A percentile compares a stretch with the other conserved stretches of the same genome.
phyloP scores from a whole-genome alignment of 345 rosid genomes.

The Leavenworthia alabamica region DNA sequence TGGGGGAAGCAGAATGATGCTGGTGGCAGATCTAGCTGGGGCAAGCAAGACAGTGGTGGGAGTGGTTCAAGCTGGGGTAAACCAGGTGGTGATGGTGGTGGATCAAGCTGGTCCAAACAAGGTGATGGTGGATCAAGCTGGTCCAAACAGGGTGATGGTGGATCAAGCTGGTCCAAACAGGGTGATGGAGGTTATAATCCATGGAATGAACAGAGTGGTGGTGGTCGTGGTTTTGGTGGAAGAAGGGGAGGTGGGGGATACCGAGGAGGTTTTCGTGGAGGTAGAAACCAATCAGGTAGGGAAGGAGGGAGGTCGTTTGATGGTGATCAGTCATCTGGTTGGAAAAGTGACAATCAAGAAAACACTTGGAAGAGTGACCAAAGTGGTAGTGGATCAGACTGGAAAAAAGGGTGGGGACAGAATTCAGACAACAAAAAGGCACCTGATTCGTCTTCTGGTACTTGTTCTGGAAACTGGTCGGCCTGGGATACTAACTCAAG shows the following conservation, averaged over 20 bases:
- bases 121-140: conserved; percentile 1
- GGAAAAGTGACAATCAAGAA: conserved; percentile 27
- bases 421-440: conserved; percentile 17
- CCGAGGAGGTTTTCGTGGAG: conserved; percentile 33
- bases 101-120: conserved; percentile 25
- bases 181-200: conserved; percentile 7
- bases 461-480: conserved; percentile 13
- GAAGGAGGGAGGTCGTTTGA: conserved; percentile 21
- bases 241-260: conserved; percentile 30
- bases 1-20: too few relatives aligned
- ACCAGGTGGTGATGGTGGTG: neutral
- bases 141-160: too few relatives aligned
- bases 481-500: conserved; percentile 18
- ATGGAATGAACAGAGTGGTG: conserved; percentile 16
- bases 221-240: conserved; percentile 38
- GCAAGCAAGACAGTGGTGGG: neutral
- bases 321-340: conserved; percentile 27
- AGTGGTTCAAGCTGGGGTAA: conserved; percentile 3
- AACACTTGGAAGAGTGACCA: conserved; percentile 27
- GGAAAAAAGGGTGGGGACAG: conserved; percentile 29
- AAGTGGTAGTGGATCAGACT: conserved; percentile 19
- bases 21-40: neutral
- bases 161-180: conserved; percentile 20
- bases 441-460: conserved; percentile 5
- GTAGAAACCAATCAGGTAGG: conserved; percentile 30